Evolutionary conservation across 768 basidiomycete species (phyloP).

Genomic region (Chalciporus chontae): DNA sequence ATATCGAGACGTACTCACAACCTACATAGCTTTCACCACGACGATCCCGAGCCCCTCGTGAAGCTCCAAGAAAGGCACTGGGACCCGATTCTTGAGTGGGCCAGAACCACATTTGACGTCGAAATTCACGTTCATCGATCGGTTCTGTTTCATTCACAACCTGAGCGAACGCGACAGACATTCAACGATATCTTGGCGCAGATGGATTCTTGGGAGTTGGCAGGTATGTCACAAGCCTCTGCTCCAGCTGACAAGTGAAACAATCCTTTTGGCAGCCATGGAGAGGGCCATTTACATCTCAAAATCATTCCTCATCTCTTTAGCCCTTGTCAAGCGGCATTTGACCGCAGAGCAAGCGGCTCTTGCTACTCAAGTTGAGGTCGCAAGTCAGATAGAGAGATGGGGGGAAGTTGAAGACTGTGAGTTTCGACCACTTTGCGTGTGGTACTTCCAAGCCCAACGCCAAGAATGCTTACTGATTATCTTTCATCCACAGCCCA

Average conservation of each 20-base stretch:
- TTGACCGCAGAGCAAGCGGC: constrained; percentile 84
- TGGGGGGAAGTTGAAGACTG: constrained; percentile 99
- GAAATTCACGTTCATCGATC: constrained; percentile 69
- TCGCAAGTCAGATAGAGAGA: constrained; percentile 89
- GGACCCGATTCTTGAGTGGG: constrained; percentile 86
- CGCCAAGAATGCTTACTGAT: constrained; percentile 7
- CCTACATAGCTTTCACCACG: constrained; percentile 69
- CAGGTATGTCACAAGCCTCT: constrained; percentile 52
- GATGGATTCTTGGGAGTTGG: constrained; percentile 84
- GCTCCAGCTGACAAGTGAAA: background rate
- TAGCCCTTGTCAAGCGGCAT: constrained; percentile 77
- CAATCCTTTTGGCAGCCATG: constrained; percentile 55
- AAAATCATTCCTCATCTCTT: constrained; percentile 86
- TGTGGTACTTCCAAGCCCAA: constrained; percentile 5
- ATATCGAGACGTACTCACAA: constrained; percentile 1
- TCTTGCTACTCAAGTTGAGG: constrained; percentile 85
- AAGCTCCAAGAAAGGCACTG: constrained; percentile 79
- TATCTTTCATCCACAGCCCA: constrained; percentile 61
- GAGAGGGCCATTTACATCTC: constrained; percentile 86
- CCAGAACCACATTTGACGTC: constrained; percentile 58
- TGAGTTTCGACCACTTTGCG: constrained; percentile 41
- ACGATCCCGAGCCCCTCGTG: constrained; percentile 72
- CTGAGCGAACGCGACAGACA: constrained; percentile 60
- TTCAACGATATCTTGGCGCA: constrained; percentile 53
- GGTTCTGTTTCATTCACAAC: constrained; percentile 66